Base-by-base conservation (phyloP, 139 green algal genomes). In the Tetraselmis chui region DNA sequence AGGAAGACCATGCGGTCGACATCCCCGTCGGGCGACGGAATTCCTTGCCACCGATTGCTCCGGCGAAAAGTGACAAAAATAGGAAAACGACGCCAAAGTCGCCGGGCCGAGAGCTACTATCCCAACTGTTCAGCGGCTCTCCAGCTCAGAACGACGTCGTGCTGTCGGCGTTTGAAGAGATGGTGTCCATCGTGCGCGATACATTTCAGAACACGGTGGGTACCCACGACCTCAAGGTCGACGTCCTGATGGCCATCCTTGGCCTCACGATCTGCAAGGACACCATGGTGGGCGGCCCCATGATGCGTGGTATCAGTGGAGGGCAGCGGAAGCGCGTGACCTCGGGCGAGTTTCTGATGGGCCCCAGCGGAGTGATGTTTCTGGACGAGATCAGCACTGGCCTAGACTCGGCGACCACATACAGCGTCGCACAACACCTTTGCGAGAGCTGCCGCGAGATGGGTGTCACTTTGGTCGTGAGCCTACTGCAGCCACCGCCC, bases 251-350 rank as follows among this genome's bases (percentile, higher is more conserved):
- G 28, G 32, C 83, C 25, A 87, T 94, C 78, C 79, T 93, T 59
- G 88, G 85, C 23, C 81, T 93, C 30, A 81, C 83, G 59, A 83
- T 78, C 26, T 88, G 83, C 76, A 67, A 78, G 0, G 82, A 93
- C 31, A 93, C 89, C 31, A 79, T 95, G 29, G 85, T 94, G 18
- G 91, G 91, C 23, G 90, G 91, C 32, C 80, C 82, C n/a, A 93
- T 95, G 86, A 59, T 91, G 77, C 85, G 91, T 0, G 91, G 91
- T 59, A 84, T 94, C 75, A 82, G 27, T 0, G 91, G 91, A 27
- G 91, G 89, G 1, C 87, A 95, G 87, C 89, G 89, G 81, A 92
- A 94, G 84, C 87, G 91, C 22, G 89, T 95, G 28, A 95, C 91
- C 0, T 87, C 83, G 31, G 86, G 85, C 58, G 89, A 93, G 83